Evolutionary conservation across 1,284 basidiomycete species (phyloP), one percentile per base, ranked within the genome.

Genomic region (Boletus smithii): DNA sequence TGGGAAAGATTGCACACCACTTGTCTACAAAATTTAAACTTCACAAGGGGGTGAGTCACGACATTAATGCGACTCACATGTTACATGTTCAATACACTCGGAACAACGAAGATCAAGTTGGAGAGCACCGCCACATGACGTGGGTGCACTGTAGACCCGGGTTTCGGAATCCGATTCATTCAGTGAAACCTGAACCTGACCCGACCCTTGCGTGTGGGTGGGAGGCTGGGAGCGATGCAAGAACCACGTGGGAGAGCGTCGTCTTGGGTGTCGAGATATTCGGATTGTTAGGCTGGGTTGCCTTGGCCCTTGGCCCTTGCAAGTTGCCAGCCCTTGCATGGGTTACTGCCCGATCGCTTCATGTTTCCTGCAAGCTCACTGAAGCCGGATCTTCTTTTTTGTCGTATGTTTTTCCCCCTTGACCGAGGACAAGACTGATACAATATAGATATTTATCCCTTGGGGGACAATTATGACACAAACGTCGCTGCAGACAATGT

Each of bases 201-300:
- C 47, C 50, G 34, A 49, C 46, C 46, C 48, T 36, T 31, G 47
- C 18, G 53, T 48, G 59, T 33, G 43, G 39, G 53, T n/a, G n/a
- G n/a, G n/a, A n/a, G n/a, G n/a, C n/a, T 52, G 60, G 44, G 37
- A 62, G 47, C 37, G 27, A 43, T 22, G 33, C 33, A 34, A 50
- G 48, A 45, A 55, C 54, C 56, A 66, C 56, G 64, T 53, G 65
- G 38, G 63, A 61, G 53, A 44, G 46, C 55, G 44, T 40, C 36
- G 24, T 44, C 26, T 40, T 34, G 49, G 53, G 43, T 61, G 54
- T 63, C 43, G 59, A 59, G 53, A 45, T 42, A 40, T 18, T 50
- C 42, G 47, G 48, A 36, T 51, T 45, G 29, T 48, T 50, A 18
- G 46, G 46, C 42, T 39, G 48, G 48, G 18, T 44, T 41, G 23